phyloP scores from a whole-genome alignment of 306 rosid genomes.

The Casuarina cunninghamiana region DNA sequence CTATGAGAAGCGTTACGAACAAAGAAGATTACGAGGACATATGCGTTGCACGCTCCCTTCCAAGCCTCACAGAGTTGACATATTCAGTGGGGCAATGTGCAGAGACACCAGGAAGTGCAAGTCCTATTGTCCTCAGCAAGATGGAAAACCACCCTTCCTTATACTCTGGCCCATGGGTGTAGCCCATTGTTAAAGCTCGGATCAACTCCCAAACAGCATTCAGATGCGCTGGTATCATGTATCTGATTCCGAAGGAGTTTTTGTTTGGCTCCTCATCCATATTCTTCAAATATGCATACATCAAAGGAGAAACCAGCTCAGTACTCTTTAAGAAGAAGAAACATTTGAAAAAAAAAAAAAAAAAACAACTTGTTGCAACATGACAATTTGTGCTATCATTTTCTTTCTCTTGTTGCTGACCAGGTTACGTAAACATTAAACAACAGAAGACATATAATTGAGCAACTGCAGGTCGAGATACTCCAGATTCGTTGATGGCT shows the following conservation, averaged over 20 bases:
- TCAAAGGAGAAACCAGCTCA: conserved; percentile 13
- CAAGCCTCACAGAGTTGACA: conserved; percentile 63
- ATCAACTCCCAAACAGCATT: conserved; percentile 76
- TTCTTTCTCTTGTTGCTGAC: neutral
- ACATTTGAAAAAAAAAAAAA: conserved; percentile 13
- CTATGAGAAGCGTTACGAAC: neutral
- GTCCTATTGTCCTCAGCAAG: conserved; percentile 51
- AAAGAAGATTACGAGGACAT: conserved; percentile 31
- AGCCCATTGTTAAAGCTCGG: conserved; percentile 58
- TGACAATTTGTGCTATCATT: neutral
- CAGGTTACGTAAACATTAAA: neutral
- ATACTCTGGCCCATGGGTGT: conserved; percentile 56
- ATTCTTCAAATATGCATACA: conserved; percentile 38
- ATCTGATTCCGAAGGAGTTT: conserved; percentile 55
- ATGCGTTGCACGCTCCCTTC: conserved; percentile 33
- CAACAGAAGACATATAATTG: neutral
- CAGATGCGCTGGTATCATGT: conserved; percentile 42
- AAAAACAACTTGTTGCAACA: neutral
- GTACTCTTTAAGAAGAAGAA: conserved; percentile 14
- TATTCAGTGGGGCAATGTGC: conserved; percentile 66
- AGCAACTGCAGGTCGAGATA: neutral
- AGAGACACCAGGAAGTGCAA: conserved; percentile 63
- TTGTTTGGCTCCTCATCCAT: conserved; percentile 68
- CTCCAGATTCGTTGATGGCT: neutral
- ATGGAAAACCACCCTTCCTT: conserved; percentile 65